Conservation (phyloP, 2,329 filamentous ascomycete genomes). For the Chaetomiaceae sp. region DNA sequence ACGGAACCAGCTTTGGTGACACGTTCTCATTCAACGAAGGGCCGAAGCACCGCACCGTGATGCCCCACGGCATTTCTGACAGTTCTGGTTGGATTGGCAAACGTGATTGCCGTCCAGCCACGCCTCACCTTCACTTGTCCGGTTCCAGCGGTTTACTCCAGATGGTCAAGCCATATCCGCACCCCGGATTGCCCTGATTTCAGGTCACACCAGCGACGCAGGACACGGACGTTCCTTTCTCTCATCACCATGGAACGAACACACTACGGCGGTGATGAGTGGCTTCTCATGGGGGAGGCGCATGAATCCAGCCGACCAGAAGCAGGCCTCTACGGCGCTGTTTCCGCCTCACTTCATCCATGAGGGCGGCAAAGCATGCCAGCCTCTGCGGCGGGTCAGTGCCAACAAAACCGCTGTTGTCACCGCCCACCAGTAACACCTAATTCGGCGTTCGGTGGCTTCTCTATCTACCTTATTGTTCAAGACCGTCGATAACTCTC, state of each 20-base stretch:
- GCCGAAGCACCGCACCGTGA: neutral
- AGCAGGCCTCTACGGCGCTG: constrained; percentile 1
- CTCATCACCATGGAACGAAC: too few species aligned
- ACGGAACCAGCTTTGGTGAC: neutral
- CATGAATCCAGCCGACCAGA: constrained; percentile 10
- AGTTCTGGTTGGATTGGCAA: constrained; percentile 4
- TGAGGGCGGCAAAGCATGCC: constrained; percentile 17
- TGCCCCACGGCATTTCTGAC: neutral
- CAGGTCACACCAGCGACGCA: neutral
- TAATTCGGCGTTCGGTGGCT: neutral
- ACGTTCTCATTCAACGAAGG: constrained; percentile 1
- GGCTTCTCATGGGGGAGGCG: constrained; percentile 3
- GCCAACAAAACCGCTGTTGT: too few species aligned
- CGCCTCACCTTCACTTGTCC: neutral
- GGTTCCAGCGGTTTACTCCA: constrained; percentile 1
- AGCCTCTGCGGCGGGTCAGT: too few species aligned
- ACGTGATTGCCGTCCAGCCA: neutral
- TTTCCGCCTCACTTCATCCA: neutral
- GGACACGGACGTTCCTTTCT: neutral
- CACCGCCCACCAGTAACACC: too few species aligned
- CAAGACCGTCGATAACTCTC: too few species aligned
- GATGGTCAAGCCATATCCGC: too few species aligned
- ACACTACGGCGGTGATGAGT: neutral
- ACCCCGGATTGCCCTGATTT: neutral
- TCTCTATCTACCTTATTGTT: too few species aligned